Base-by-base conservation (phyloP, 306 rosid genomes). In the Carpinus viminea region DNA sequence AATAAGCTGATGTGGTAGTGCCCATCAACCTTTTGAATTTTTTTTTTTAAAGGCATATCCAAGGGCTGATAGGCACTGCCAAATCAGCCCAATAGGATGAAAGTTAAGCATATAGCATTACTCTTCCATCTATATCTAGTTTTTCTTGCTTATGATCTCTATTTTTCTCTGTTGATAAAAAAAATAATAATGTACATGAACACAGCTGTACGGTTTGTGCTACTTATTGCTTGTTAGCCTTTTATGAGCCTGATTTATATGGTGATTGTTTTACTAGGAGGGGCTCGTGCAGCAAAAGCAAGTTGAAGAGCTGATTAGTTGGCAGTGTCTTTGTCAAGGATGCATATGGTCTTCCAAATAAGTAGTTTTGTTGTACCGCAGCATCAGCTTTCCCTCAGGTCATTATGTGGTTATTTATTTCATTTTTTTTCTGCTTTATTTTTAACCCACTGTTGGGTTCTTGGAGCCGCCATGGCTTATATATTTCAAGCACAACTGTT, bases 331-430 rank as follows among this genome's bases (percentile, higher is more conserved):
- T 83, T 70, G 53, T 79, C 73, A 72, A 55, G 74, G 88, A 88
- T 85, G 78, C 73, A 80, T 83, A 73, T 46, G 54, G 69, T 79
- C 79, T 74, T 83, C 79, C 78, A 89, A 48, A 86, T 86, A 88
- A 89, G 77, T 81, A 45, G 82, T 79, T 77, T 76, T 68, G 73
- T 73, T 62, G 52, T 74, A 83, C 83, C 82, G 90, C 87, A 77
- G 76, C 85, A 78, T 77, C 91, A 80, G 82, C 85, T 77, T 69
- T 85, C 74, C 82, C 68, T 81, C 82, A 70, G 85, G 91, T 84
- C 77, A 26, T 65, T 83, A 76, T 72, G 85, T 71, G 16, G 18
- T 56, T 51, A 9, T 34, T 74, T 52, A 68, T 47, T 53, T 11
- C 0, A 7, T 79, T 48, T 69, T 46, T 8, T 41, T 55, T 31